Percentiles rank a stretch among this genome's conserved stretches.
Evolutionary conservation across 208 protist species (phyloP).

Genomic region (Leishmania mexicana): DNA sequence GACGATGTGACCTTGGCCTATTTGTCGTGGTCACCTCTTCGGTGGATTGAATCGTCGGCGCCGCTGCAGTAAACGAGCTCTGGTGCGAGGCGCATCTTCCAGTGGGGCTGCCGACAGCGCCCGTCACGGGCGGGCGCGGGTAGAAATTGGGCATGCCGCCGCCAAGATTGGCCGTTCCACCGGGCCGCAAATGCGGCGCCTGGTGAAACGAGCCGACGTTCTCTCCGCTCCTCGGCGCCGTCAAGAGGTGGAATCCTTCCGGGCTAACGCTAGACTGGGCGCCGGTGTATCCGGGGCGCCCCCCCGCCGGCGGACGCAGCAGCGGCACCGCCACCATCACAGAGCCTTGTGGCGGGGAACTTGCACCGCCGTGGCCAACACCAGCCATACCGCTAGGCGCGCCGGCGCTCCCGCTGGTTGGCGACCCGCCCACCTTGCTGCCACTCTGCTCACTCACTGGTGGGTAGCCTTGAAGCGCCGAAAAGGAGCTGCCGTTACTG

Average conservation of each 20-base stretch:
- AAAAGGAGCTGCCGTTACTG: neutral
- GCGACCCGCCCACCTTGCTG: neutral
- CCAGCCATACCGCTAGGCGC: neutral
- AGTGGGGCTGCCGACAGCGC: neutral
- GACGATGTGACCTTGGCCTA: constrained; percentile 3
- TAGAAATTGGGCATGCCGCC: constrained; percentile 7
- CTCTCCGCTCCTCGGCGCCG: neutral
- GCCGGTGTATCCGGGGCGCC: constrained; percentile 5
- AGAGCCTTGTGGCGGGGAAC: neutral
- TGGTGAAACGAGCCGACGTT: neutral
- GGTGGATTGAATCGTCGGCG: constrained; percentile 13
- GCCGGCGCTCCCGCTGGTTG: neutral
- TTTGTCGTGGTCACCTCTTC: constrained; percentile 12
- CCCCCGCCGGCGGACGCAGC: constrained; percentile 24
- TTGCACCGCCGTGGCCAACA: neutral
- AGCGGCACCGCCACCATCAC: constrained; percentile 22
- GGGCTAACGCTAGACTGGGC: neutral
- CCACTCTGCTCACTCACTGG: neutral
- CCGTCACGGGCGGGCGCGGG: neutral
- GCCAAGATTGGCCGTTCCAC: neutral
- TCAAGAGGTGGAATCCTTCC: constrained; percentile 6
- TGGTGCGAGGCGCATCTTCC: neutral
- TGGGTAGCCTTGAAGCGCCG: neutral
- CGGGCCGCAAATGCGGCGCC: neutral
- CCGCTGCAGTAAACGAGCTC: constrained; percentile 13